phyloP scores from a whole-genome alignment of 441 rosid species.

The Metrosideros polymorpha region DNA sequence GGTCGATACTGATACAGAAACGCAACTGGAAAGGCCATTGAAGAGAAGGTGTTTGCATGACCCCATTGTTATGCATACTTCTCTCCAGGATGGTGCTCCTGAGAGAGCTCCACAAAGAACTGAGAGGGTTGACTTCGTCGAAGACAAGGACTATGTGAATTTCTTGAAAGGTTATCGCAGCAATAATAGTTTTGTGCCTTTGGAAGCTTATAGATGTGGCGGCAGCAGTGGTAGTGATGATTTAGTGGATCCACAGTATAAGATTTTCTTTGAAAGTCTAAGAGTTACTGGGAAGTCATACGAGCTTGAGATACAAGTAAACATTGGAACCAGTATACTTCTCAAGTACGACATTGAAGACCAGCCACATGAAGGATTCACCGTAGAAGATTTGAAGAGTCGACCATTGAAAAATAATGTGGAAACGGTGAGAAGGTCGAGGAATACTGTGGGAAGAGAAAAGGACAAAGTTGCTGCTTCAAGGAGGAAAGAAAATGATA shows the following conservation, averaged over 20 bases:
- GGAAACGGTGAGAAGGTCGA: neutral
- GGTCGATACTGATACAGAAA: neutral
- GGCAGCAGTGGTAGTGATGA: neutral
- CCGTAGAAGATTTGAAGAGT: neutral
- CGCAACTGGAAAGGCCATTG: neutral
- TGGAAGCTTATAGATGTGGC: neutral
- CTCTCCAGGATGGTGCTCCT: neutral
- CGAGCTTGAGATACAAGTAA: slow-evolving; percentile 17
- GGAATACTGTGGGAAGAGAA: neutral
- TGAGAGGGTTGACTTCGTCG: neutral
- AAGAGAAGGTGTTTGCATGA: neutral
- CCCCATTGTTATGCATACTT: neutral
- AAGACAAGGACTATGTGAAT: neutral
- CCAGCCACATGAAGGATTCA: neutral
- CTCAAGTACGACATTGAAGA: slow-evolving; percentile 10
- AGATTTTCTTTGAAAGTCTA: slow-evolving; percentile 18
- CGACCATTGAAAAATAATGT: neutral
- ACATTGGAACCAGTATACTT: neutral
- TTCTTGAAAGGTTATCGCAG: neutral
- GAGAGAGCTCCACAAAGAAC: neutral
- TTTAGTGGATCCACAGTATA: slow-evolving; percentile 10
- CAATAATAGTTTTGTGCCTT: neutral
- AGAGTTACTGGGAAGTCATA: slow-evolving; percentile 9
- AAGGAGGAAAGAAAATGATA: neutral
- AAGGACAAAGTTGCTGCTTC: neutral